Base-by-base conservation (phyloP, 2,329 filamentous ascomycete species). In the Sporothrix globosa region DNA sequence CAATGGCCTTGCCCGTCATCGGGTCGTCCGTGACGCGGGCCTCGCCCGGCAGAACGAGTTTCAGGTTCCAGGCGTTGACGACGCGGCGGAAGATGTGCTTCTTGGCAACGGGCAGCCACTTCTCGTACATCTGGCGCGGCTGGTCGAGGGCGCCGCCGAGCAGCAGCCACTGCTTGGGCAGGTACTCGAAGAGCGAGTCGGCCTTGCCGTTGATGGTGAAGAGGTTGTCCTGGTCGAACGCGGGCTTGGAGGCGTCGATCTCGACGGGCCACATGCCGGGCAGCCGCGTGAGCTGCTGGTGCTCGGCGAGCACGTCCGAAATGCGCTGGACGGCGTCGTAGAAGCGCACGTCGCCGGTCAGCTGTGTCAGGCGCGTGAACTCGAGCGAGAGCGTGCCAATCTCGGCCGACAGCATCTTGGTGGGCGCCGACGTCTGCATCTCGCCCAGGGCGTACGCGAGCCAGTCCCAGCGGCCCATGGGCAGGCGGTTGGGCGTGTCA, bases 401-500 rank as follows among this genome's bases (percentile, higher is more conserved):
- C 73, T 87, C 84, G 7, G 84, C 82, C 5, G 85, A 76, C 50
- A 84, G 75, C 56, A 81, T 75, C 75, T 9, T 72, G 73, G 4
- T 78, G 76, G 11, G 80, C 82, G 80, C 71, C 53, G 71, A 66
- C 53, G 74, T 88, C 88, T 80, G 84, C n/a, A 72, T 68, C 53
- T 74, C 74, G 53, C 80, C 80, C 30, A 74, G 75, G 19, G 41
- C 84, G 80, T 69, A 90, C 69, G 81, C 79, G 68, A 81, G 82
- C 85, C 86, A 88, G 67, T 85, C 81, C 81, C 87, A 90, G 67
- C 85, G 83, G 9, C 82, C 82, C 56, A 87, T 80, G 0, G 90
- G 90, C 83, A 92, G 87, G n/a, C 84, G 83, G 75, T 89, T 90
- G 1, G 87, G 86, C 13, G 90, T 91, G 74, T 91, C 89, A 74